Evolutionary conservation across 2,329 filamentous ascomycete genomes (phyloP), one percentile per base, ranked within the genome.

Genomic region (Microdochium paspali): DNA sequence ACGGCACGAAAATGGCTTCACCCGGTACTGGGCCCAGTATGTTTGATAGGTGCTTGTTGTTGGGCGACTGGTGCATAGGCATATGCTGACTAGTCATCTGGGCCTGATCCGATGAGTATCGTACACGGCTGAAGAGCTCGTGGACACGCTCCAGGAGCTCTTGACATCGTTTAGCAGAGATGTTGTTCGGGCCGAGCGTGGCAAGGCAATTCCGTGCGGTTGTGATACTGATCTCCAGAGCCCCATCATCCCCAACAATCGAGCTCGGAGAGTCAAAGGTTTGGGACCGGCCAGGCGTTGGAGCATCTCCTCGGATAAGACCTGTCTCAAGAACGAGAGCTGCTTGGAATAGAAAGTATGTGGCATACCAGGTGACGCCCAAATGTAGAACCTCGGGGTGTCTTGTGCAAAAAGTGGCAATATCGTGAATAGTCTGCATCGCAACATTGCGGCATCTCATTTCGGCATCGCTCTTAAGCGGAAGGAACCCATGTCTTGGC

Each of bases 341-440:
- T 0, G 68, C 68, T 46, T 72, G 69, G 47, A 72, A 72, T 2
- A 71, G 53, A 47, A 70, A 71, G 52, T 69, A 72, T 10, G 67
- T 65, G 1, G 62, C 64, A 50, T 72, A 72, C 68, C 68, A 71
- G 2, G 59, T 60, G 4, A 65, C 52, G 30, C 68, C 59, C 15
- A 61, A 58, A 18, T 64, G 63, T 5, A 65, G 53, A 7, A 48
- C 47, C 3, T 49, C 50, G 10, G 55, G 54, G 18, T 57, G 52
- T 0, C 54, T 46, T 4, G 51, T 53, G 59, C 67, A 68, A 47
- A 66, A 70, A 1, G 49, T 50, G 9, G 61, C 58, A 21, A 71
- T 67, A 3, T 61, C 59, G 3, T 56, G 52, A 13, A 71, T 65
- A 9, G 59, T 66, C 26, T 61, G 56, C 49, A 67, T 59, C 5